phyloP scores from a whole-genome alignment of 2,329 filamentous ascomycete species.

The Coniella vitis region DNA sequence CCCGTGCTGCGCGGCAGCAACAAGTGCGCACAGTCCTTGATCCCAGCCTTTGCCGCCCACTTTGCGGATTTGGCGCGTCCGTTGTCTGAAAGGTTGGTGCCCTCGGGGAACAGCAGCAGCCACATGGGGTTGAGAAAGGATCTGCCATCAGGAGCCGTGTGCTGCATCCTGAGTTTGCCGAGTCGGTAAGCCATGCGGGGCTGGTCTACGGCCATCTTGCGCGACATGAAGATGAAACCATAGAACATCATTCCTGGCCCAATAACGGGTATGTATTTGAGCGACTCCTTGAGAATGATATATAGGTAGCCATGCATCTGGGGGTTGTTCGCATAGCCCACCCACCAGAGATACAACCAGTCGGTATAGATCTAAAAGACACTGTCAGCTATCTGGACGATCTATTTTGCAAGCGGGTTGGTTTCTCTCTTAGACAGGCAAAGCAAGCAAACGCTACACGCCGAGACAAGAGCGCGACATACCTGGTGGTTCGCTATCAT shows the following conservation, averaged over 20 bases:
- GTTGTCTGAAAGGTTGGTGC: conserved; percentile 70
- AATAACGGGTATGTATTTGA: conserved; percentile 73
- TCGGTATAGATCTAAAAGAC: conserved; percentile 65
- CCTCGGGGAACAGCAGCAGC: conserved; percentile 82
- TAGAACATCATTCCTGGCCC: conserved; percentile 80
- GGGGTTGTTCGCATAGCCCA: conserved; percentile 70
- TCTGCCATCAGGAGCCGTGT: conserved; percentile 45
- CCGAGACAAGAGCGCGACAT: neutral
- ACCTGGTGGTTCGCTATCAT: conserved; percentile 79
- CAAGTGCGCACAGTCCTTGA: conserved; percentile 66
- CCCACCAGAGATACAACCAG: conserved; percentile 92
- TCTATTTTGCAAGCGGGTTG: too few species aligned
- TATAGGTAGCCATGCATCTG: conserved; percentile 80
- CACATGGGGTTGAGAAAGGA: conserved; percentile 73
- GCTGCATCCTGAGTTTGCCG: conserved; percentile 56
- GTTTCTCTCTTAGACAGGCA: neutral
- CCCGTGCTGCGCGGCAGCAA: conserved; percentile 77
- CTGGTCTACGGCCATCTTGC: conserved; percentile 78
- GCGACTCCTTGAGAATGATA: conserved; percentile 83
- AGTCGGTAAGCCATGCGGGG: conserved; percentile 69
- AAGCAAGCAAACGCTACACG: too few species aligned
- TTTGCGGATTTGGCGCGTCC: conserved; percentile 62
- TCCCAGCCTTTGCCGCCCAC: conserved; percentile 71
- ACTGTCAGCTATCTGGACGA: too few species aligned
- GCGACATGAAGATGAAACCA: conserved; percentile 86